These are phyloP conservation scores for Trichoderma harzianum DNA, from an alignment of 2,329 filamentous ascomycete genomes.

Conservation along the genomic window DNA sequence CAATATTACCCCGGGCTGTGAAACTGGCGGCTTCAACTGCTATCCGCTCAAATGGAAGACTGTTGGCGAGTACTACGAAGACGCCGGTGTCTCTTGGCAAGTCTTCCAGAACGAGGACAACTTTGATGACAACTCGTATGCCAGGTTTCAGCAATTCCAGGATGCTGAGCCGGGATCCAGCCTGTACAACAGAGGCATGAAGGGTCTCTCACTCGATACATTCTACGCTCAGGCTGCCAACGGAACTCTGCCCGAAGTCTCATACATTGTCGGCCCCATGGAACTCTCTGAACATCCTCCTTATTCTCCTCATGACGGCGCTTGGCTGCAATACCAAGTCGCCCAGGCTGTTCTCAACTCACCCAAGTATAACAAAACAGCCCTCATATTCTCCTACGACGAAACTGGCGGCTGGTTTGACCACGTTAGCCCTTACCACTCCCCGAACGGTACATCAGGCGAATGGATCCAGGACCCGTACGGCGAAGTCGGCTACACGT, in stretches of 20 bases:
- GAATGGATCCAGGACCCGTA: conserved; percentile 50
- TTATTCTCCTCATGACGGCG: conserved; percentile 50
- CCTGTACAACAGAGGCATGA: conserved; percentile 45
- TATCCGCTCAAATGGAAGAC: conserved; percentile 55
- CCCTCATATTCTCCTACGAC: conserved; percentile 43
- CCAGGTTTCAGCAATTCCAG: conserved; percentile 53
- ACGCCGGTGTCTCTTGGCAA: conserved; percentile 48
- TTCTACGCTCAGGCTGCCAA: conserved; percentile 50
- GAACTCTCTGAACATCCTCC: conserved; percentile 54
- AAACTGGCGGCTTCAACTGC: conserved; percentile 44
- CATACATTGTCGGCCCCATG: conserved; percentile 48
- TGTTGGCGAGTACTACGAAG: conserved; percentile 46
- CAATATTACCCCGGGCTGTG: conserved; percentile 46
- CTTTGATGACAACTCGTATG: conserved; percentile 53
- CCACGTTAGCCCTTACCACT: conserved; percentile 50
- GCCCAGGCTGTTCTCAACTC: conserved; percentile 49
- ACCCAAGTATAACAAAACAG: conserved; percentile 47
- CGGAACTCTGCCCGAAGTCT: conserved; percentile 50
- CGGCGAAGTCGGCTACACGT: conserved; percentile 36
- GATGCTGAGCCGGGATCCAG: conserved; percentile 38
- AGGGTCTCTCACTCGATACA: conserved; percentile 44
- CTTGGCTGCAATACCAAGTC: conserved; percentile 52
- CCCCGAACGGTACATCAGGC: conserved; percentile 46
- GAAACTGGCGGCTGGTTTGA: conserved; percentile 55
- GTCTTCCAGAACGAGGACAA: conserved; percentile 49